These are phyloP conservation scores for Rhytidiadelphus loreus DNA, from an alignment of 225 moss, liverwort and hornwort genomes.

Conservation along the genomic window DNA sequence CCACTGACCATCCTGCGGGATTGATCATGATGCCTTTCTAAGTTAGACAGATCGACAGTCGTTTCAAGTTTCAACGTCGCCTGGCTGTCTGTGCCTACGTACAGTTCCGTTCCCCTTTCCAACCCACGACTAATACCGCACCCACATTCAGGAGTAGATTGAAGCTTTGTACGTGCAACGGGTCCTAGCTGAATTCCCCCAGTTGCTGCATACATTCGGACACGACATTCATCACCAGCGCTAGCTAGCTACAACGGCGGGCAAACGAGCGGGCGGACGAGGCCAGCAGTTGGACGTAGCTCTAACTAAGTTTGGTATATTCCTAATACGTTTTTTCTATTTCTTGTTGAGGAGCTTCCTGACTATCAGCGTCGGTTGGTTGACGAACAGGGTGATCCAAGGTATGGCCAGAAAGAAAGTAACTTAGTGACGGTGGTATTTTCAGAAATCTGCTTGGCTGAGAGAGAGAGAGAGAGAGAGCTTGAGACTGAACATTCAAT, in stretches of 20 bases:
- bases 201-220: background rate
- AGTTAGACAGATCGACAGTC: background rate
- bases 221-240: background rate
- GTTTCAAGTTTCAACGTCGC: background rate
- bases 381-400: background rate
- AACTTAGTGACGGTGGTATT: background rate
- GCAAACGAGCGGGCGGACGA: background rate
- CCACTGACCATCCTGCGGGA: background rate
- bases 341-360: background rate
- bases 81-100: background rate
- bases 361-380: background rate
- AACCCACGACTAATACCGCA: background rate
- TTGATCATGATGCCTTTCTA: background rate
- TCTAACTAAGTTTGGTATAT: background rate
- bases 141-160: background rate
- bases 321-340: background rate
- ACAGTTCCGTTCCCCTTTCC: background rate
- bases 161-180: background rate
- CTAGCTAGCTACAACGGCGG: background rate
- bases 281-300: background rate
- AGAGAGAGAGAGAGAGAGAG: background rate
- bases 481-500: background rate
- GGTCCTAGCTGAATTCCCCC: background rate
- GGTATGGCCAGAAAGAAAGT: background rate
- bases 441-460: background rate